phyloP scores from a whole-genome alignment of 148 eudicot genomes.

The Spergularia bocconei region DNA sequence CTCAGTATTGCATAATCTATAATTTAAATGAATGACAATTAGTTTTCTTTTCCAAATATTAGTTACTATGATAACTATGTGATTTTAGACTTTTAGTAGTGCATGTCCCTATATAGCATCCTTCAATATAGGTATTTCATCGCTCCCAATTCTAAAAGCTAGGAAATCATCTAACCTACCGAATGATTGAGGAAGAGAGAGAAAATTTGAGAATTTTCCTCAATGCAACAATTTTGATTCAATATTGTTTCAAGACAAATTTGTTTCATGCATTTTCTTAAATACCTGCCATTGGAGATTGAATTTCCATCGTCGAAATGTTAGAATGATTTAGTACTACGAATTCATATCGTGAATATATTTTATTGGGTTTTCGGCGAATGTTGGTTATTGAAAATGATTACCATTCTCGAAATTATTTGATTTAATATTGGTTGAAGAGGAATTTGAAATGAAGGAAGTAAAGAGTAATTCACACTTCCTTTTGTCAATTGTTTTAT shows the following conservation, averaged over 20 bases:
- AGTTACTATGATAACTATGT: no score
- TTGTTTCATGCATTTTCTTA: background rate
- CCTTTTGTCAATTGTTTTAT: conserved; percentile 12
- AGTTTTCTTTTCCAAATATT: no score
- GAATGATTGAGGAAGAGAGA: background rate
- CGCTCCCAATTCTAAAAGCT: conserved; percentile 46
- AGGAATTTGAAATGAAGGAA: conserved; percentile 36
- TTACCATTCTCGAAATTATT: background rate
- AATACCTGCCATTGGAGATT: background rate
- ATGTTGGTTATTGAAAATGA: conserved; percentile 8
- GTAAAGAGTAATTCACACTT: conserved; percentile 21
- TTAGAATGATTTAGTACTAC: no score
- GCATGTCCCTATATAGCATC: conserved; percentile 28
- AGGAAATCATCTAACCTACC: conserved; percentile 36
- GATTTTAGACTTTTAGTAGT: no score
- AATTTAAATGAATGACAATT: no score
- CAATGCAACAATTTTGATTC: background rate
- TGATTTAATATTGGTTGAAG: conserved; percentile 4
- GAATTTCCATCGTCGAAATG: no score
- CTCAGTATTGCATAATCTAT: no score
- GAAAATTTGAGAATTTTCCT: conserved; percentile 2
- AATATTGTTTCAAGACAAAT: background rate
- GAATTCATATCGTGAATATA: no score
- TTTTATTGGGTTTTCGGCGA: background rate
- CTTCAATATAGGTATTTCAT: conserved; percentile 45